phyloP scores from a whole-genome alignment of 371 early-diverging fungal genomes.

The Mucor circinelloides region DNA sequence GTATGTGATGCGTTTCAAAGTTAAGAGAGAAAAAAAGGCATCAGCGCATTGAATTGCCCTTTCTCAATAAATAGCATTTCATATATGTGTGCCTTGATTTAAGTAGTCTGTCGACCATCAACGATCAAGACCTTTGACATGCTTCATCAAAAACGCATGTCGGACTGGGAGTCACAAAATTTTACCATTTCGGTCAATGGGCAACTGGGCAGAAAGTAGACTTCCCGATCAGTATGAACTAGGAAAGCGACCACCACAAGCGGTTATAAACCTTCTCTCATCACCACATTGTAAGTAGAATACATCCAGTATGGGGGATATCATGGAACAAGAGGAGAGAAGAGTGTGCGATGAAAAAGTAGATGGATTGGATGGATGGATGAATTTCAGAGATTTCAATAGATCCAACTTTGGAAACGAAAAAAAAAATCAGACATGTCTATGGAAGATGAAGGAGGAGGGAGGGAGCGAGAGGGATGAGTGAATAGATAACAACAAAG shows the following conservation, averaged over 20 bases:
- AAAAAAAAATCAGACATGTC: not conserved
- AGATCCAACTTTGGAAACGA: not conserved
- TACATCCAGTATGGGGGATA: not conserved
- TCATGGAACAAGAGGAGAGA: not conserved
- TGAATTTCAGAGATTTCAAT: not conserved
- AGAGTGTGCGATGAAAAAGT: not conserved
- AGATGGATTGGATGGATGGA: constrained; percentile 8
- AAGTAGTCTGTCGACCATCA: too few species aligned
- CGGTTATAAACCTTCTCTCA: constrained; percentile 28
- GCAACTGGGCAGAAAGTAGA: not conserved
- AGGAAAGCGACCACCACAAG: not conserved
- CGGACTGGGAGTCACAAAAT: not conserved
- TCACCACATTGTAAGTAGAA: constrained; percentile 36
- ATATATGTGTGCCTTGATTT: too few species aligned
- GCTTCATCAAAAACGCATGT: not conserved
- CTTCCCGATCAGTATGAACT: constrained; percentile 6
- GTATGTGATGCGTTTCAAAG: too few species aligned
- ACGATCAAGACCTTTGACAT: too few species aligned
- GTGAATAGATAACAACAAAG: not conserved
- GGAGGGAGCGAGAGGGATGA: not conserved
- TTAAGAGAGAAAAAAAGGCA: too few species aligned
- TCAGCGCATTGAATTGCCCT: too few species aligned
- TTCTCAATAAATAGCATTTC: too few species aligned
- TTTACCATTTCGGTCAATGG: not conserved
- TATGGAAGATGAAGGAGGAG: not conserved